These are phyloP conservation scores for Daldinia vernicosa DNA, from an alignment of 495 filamentous ascomycete species.

Conservation along the genomic window DNA sequence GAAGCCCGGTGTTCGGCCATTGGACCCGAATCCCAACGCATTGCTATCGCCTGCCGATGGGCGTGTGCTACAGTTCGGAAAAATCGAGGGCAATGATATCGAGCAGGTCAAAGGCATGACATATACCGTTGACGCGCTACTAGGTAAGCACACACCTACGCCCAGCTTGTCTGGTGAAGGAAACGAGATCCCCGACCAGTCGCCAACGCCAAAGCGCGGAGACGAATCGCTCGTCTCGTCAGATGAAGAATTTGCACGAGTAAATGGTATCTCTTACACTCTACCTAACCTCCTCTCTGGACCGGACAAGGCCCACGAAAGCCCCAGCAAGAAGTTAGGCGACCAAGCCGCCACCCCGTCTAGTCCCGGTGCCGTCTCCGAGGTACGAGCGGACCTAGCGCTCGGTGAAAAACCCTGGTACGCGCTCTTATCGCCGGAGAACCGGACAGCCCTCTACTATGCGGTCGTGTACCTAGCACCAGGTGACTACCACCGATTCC, in stretches of 20 bases:
- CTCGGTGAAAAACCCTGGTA: conserved; percentile 82
- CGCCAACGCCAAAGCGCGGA: conserved; percentile 37
- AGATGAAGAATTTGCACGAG: conserved; percentile 90
- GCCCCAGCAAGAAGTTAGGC: conserved; percentile 56
- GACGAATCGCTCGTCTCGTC: conserved; percentile 73
- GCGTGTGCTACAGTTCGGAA: conserved; percentile 88
- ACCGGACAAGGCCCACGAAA: conserved; percentile 50
- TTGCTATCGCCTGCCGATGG: conserved; percentile 91
- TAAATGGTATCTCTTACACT: conserved; percentile 98
- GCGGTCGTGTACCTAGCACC: conserved; percentile 97
- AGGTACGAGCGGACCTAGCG: conserved; percentile 86
- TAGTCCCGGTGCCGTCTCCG: conserved; percentile 72
- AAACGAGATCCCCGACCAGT: conserved; percentile 26
- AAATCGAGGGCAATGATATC: conserved; percentile 91
- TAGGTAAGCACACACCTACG: conserved; percentile 70
- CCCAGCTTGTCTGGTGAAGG: conserved; percentile 50
- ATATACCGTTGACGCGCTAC: conserved; percentile 90
- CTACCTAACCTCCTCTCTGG: conserved; percentile 86
- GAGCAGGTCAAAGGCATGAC: conserved; percentile 99
- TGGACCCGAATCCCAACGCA: conserved; percentile 80
- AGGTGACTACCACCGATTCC: conserved; percentile 98
- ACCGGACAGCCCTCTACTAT: conserved; percentile 82
- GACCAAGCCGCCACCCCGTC: conserved; percentile 64
- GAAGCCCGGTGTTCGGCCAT: conserved; percentile 87
- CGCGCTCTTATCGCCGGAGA: conserved; percentile 64